Percentiles rank a stretch among this genome's conserved stretches.
These are phyloP conservation scores for Cladosporium sp. DNA, from an alignment of 2,329 filamentous ascomycete species.

Conservation along the genomic window DNA sequence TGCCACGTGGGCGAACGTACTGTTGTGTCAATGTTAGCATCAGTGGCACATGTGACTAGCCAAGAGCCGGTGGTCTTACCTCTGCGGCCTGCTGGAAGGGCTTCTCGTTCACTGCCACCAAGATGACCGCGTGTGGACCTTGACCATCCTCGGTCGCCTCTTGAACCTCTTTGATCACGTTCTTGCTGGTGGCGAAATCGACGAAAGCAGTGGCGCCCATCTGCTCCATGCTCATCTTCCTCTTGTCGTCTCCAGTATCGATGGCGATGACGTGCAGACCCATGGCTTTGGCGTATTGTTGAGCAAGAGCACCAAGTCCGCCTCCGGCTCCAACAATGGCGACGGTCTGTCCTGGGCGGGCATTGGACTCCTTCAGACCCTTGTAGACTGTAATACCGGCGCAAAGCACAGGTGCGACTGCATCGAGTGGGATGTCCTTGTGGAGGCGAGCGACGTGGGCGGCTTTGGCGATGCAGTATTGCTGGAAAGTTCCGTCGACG, in stretches of 20 bases:
- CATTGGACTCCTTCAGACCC: constrained; percentile 79
- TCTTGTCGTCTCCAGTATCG: constrained; percentile 79
- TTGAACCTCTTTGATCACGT: constrained; percentile 81
- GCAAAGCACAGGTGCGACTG: constrained; percentile 74
- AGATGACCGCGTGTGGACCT: constrained; percentile 80
- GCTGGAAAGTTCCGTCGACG: constrained; percentile 88
- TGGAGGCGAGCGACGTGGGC: constrained; percentile 79
- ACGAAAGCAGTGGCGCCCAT: constrained; percentile 71
- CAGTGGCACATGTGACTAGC: too few relatives aligned
- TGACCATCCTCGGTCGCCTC: constrained; percentile 72
- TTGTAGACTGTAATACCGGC: constrained; percentile 88
- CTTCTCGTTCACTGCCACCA: constrained; percentile 82
- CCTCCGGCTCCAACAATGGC: constrained; percentile 85
- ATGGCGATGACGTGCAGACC: constrained; percentile 76
- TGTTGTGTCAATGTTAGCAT: constrained; percentile 23
- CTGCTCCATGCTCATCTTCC: constrained; percentile 57
- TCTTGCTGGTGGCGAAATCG: constrained; percentile 72
- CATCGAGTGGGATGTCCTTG: constrained; percentile 70
- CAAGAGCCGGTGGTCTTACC: constrained; percentile 20
- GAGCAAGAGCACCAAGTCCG: constrained; percentile 72
- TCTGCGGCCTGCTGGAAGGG: constrained; percentile 91
- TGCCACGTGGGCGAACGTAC: constrained; percentile 79
- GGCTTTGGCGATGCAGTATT: constrained; percentile 85
- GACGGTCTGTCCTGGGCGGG: constrained; percentile 68
- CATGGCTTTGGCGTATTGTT: constrained; percentile 91